These are phyloP conservation scores for Cytospora piceicola DNA, from an alignment of 2,329 filamentous ascomycete genomes.

Conservation along the genomic window DNA sequence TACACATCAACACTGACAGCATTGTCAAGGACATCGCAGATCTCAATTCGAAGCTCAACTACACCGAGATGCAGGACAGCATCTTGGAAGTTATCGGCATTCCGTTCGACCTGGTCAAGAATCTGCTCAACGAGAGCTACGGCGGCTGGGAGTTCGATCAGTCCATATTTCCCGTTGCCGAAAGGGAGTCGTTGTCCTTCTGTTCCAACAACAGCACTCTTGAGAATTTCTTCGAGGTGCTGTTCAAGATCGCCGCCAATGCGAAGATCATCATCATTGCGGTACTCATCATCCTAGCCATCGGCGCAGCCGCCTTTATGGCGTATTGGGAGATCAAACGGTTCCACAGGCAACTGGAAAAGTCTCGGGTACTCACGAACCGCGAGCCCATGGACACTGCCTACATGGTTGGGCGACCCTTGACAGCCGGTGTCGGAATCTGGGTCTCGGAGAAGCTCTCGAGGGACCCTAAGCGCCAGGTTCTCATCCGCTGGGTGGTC, in stretches of 20 bases:
- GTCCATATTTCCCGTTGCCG: constrained; percentile 77
- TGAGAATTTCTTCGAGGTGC: constrained; percentile 77
- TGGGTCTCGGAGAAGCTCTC: constrained; percentile 69
- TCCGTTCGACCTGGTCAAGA: constrained; percentile 81
- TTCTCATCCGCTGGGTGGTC: constrained; percentile 79
- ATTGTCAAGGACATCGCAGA: constrained; percentile 71
- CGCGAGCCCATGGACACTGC: constrained; percentile 85
- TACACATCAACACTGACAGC: constrained; percentile 74
- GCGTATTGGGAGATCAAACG: constrained; percentile 78
- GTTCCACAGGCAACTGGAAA: constrained; percentile 73
- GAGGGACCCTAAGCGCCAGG: constrained; percentile 59
- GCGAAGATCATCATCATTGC: constrained; percentile 77
- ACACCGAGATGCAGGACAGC: constrained; percentile 80
- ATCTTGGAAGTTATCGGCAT: constrained; percentile 73
- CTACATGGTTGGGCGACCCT: constrained; percentile 83
- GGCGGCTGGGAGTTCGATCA: constrained; percentile 78
- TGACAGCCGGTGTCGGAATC: constrained; percentile 73
- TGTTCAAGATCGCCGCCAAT: constrained; percentile 68
- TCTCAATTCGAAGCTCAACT: constrained; percentile 78
- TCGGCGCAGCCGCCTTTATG: constrained; percentile 77
- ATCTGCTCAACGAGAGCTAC: constrained; percentile 71
- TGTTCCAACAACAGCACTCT: constrained; percentile 86
- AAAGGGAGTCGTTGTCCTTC: constrained; percentile 82
- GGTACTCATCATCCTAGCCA: constrained; percentile 71
- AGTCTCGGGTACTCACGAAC: constrained; percentile 66